Evolutionary conservation across 345 rosid species (phyloP).

Genomic region (Gynandropsis gynandra): DNA sequence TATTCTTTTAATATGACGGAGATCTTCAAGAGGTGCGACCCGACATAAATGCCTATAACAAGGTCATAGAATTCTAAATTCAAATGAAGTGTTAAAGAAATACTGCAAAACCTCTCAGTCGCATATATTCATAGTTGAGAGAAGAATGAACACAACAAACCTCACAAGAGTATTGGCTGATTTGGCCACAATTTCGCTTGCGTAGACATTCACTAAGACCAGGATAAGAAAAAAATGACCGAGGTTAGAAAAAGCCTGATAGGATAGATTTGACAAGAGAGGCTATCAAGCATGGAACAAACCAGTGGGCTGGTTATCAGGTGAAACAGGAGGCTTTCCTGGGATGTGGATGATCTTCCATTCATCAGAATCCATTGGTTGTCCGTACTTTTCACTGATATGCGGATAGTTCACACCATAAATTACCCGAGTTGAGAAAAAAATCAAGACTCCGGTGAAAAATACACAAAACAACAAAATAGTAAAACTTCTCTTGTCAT

Average conservation of each 20-base stretch:
- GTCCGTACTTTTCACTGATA: conserved; percentile 2
- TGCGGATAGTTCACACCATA: conserved; percentile 5
- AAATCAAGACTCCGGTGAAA: background rate
- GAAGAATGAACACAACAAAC: conserved; percentile 26
- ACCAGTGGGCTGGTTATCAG: conserved; percentile 60
- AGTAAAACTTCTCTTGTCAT: conserved; percentile 6
- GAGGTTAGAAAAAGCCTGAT: background rate
- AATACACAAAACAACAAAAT: background rate
- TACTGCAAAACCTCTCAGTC: background rate
- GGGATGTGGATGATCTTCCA: conserved; percentile 52
- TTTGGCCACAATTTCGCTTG: conserved; percentile 58
- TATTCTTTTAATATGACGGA: conserved; percentile 71
- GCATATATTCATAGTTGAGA: background rate
- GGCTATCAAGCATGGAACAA: conserved; percentile 4
- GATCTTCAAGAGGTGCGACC: conserved; percentile 56
- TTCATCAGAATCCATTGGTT: conserved; percentile 17
- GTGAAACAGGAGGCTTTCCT: conserved; percentile 40
- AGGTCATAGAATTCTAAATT: conserved; percentile 12
- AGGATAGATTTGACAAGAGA: background rate
- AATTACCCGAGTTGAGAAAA: background rate
- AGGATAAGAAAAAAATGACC: background rate
- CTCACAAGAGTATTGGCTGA: conserved; percentile 55
- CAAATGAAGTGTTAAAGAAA: background rate
- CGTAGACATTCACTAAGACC: conserved; percentile 55
- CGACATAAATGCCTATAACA: conserved; percentile 49